Evolutionary conservation across 108 stramenopile genomes (phyloP).

Genomic region (Fistulifera pelliculosa): DNA sequence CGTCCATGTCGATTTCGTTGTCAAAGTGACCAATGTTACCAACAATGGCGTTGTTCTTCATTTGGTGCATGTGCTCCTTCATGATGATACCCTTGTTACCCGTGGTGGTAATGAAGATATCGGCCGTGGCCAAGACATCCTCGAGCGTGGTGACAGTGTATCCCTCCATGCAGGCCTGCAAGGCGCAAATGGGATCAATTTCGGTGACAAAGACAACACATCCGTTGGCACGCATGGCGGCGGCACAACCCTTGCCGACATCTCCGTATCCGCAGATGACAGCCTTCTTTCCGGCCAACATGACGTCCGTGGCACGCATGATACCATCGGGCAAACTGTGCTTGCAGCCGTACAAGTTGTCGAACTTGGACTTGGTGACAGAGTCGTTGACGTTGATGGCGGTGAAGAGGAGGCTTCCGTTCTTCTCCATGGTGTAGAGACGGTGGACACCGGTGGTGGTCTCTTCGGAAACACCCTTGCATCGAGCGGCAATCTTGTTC

Average conservation of each 20-base stretch:
- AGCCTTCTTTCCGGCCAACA: conserved; percentile 99
- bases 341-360: conserved; percentile 99
- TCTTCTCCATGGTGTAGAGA: conserved; percentile 99
- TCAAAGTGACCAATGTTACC: conserved; percentile 99
- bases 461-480: conserved; percentile 98
- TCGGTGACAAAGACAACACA: conserved; percentile 98
- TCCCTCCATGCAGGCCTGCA: conserved; percentile 99
- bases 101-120: conserved; percentile 99
- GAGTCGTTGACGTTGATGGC: conserved; percentile 99
- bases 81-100: conserved; percentile 99
- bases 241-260: conserved; percentile 99
- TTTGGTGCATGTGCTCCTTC: conserved; percentile 90
- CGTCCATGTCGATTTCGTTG: conserved; percentile 99
- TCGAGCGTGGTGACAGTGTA: conserved; percentile 91
- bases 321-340: conserved; percentile 99
- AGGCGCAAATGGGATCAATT: conserved; percentile 99
- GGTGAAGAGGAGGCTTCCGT: conserved; percentile 94
- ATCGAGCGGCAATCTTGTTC: conserved; percentile 93
- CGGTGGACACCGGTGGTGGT: conserved; percentile 99
- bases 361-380: conserved; percentile 99
- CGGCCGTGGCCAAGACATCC: conserved; percentile 73
- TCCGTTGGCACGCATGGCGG: conserved; percentile 97
- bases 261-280: conserved; percentile 99
- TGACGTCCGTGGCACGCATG: conserved; percentile 99
- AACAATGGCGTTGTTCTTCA: conserved; percentile 99